Evolutionary conservation across 108 stramenopile genomes (phyloP).

Genomic region (Pseudonitzschia pungens): DNA sequence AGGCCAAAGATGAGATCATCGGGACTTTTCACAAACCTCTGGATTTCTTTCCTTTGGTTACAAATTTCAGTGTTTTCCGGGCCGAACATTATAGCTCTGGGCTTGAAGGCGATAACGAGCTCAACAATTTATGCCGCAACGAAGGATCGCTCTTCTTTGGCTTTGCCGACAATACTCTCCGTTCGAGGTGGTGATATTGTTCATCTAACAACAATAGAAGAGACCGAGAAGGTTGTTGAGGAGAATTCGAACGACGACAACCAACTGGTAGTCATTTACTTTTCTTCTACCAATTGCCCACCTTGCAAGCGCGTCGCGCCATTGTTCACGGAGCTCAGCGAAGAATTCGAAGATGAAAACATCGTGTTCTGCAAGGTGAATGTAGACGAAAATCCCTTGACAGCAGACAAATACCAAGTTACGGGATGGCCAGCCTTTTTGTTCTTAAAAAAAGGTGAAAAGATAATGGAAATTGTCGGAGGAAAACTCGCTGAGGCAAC

Average conservation of each 20-base stretch:
- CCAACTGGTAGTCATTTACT: constrained; percentile 22
- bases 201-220: background rate
- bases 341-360: constrained; percentile 23
- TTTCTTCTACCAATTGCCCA: constrained; percentile 18
- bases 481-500: constrained; percentile 28
- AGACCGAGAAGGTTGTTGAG: constrained; percentile 4
- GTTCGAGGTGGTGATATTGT: constrained; percentile 12
- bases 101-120: constrained; percentile 3
- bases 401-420: constrained; percentile 13
- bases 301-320: constrained; percentile 20
- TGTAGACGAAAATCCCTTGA: constrained; percentile 5
- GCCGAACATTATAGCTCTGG: background rate
- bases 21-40: background rate
- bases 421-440: constrained; percentile 21
- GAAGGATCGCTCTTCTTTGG: background rate
- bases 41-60: background rate
- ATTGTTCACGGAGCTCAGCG: constrained; percentile 6
- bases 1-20: background rate
- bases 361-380: constrained; percentile 18
- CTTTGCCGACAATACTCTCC: background rate
- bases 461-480: constrained; percentile 27
- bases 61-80: background rate
- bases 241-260: constrained; percentile 1
- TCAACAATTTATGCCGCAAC: background rate
- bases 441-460: constrained; percentile 15